Evolutionary conservation across 2,329 filamentous ascomycete genomes (phyloP), one percentile per base, ranked within the genome.

Genomic region (Aspergillus brunneoviolaceus): DNA sequence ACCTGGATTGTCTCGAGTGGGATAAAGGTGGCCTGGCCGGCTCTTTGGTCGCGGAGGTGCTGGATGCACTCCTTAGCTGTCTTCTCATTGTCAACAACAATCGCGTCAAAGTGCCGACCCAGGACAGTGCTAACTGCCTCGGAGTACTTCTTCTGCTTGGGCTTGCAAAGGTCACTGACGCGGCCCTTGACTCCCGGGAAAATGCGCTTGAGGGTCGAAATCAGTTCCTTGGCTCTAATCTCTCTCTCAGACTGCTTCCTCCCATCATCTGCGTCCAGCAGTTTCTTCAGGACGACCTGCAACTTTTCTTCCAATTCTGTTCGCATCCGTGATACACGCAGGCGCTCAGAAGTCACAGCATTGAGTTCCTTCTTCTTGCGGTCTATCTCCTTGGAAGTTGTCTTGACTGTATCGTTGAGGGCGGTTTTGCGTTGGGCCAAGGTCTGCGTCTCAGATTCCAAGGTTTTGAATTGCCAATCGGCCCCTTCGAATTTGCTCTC

Each of bases 1-100:
- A 97, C 93, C 71, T 98, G 96, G 74, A 99, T 96, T 55, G 96
- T 97, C 80, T 99, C 95, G 19, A 99, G 83, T 1, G 95, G 95
- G 64, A 98, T 93, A 75, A 99, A 98, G 1, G 92, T 97, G 77
- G 95, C 91, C 60, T 93, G 91, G 6, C 90, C 86, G 57, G 90
- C 88, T 58, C 91, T 88, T 72, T 97, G 91, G 65, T 96, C 92
- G 68, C 95, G 95, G 60, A 99, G 85, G 70, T 96, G 96, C 67
- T 95, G 87, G 58, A 99, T 95, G 74, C 95, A 99, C 68, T 97
- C 92, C 60, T 92, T 89, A 29, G 91, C 95, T 1, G 91, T 95
- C 78, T 95, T 96, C 76, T 98, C 92, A 2, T 92, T 94, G 69
- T 99, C 95, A 10, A 98, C 94, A 52, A 99, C 87, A 49, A 99